Evolutionary conservation across 1,284 basidiomycete genomes (phyloP).

Genomic region (Papiliotrema flavescens): DNA sequence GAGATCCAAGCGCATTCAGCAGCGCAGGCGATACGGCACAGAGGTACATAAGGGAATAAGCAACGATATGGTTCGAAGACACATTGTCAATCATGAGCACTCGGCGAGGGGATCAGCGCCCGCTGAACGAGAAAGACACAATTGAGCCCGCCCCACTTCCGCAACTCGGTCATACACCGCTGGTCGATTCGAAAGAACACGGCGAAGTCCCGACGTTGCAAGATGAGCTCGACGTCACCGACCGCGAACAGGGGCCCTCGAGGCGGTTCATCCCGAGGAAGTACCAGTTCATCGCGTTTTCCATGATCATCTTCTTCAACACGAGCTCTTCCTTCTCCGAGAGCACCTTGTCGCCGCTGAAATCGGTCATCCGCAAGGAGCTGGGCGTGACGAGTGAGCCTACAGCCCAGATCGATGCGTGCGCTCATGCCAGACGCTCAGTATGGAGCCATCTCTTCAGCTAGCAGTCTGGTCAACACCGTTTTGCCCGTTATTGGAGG

Average conservation of each 20-base stretch:
- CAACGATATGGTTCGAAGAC: no score
- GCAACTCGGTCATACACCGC: no score
- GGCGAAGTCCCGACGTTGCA: no score
- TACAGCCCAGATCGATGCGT: neutral
- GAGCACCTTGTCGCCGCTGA: constrained; percentile 40
- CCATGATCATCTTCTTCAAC: constrained; percentile 35
- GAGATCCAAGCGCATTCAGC: no score
- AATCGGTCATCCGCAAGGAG: constrained; percentile 40
- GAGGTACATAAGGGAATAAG: no score
- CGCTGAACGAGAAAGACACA: no score
- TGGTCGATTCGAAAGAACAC: no score
- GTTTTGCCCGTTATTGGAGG: constrained; percentile 52
- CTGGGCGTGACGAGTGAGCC: constrained; percentile 37
- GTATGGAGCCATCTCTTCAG: constrained; percentile 47
- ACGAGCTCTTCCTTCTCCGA: constrained; percentile 35
- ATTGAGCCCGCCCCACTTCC: no score
- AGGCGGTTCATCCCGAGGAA: constrained; percentile 11
- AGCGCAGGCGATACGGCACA: no score
- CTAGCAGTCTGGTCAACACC: constrained; percentile 47
- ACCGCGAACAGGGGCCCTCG: neutral
- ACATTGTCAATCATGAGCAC: no score
- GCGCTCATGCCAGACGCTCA: constrained; percentile 30
- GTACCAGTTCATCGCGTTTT: constrained; percentile 24
- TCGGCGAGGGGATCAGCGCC: no score
- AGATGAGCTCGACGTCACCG: neutral